Base-by-base conservation (phyloP, 331 rosid species). In the Stylosanthes scabra region DNA sequence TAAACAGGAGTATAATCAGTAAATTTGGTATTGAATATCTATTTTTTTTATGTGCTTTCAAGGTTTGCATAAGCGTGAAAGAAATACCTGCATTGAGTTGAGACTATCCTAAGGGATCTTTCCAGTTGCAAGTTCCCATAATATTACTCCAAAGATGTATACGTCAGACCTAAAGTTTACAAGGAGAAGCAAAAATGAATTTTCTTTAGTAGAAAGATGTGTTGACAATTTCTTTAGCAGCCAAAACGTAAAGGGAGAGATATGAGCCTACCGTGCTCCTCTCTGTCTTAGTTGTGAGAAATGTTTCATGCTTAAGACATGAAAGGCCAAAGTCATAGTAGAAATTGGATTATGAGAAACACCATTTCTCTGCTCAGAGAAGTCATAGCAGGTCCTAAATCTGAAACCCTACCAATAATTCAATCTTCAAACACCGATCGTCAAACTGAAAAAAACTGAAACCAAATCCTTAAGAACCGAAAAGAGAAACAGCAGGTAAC, bases 251-350 rank as follows among this genome's bases (percentile, higher is more conserved):
- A 58, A 14, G 25, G 50, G 61, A 69, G 58, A 67, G 55, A 55
- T 56, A 73, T 11, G 29, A 68, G 39, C 68, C 66, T 37, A 95
- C 99, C 91, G 99, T 95, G 85, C 99, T 98, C 85, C 90, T 92
- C 83, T 98, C 99, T 1, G 96, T 92, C 85, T 87, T 95, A 9
- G 99, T 92, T 63, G 92, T 86, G 77, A 95, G 97, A 86, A 60
- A 95, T 14, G 99, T 92, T 66, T 90, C 97, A 13, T 80, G 90
- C 92, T 95, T 95, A 49, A 95, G 92, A 63, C 99, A 92, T 2
- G 99, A 95, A 76, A 95, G 97, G 82, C 99, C 99, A 82, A 95
- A 95, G 83, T 92, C 99, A 41, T n/a, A n/a, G n/a, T n/a, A n/a
- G n/a, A n/a, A n/a, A n/a, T n/a, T n/a, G n/a, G n/a, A n/a, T n/a